A percentile compares a stretch with the other conserved stretches of the same genome.
Evolutionary conservation across 768 basidiomycete genomes (phyloP).

Genomic region (Hortiboletus campestris): DNA sequence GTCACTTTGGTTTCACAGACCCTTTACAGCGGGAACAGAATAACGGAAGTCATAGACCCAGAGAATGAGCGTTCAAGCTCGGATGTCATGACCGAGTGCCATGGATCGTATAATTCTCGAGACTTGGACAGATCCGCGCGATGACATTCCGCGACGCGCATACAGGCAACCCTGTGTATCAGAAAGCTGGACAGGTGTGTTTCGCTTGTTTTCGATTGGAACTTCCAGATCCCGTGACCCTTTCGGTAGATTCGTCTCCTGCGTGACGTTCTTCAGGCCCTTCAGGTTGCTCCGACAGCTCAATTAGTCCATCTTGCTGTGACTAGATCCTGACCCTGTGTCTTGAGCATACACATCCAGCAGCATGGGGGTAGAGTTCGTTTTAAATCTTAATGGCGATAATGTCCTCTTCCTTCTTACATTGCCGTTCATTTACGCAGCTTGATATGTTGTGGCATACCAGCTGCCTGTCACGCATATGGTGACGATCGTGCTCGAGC

Average conservation of each 20-base stretch:
- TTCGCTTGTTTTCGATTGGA: slow-evolving; percentile 18
- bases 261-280: slow-evolving; percentile 28
- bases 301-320: slow-evolving; percentile 29
- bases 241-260: slow-evolving; percentile 33
- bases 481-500: slow-evolving; percentile 25
- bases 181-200: slow-evolving; percentile 35
- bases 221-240: slow-evolving; percentile 18
- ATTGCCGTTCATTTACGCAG: slow-evolving; percentile 16
- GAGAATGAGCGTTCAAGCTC: slow-evolving; percentile 10
- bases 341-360: slow-evolving; percentile 27
- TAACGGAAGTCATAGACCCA: slow-evolving; percentile 2
- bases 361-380: slow-evolving; percentile 34
- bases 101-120: slow-evolving; percentile 28
- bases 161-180: slow-evolving; percentile 37
- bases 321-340: slow-evolving; percentile 29
- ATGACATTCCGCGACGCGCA: slow-evolving; percentile 25
- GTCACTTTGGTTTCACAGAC: slow-evolving; percentile 29
- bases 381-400: slow-evolving; percentile 16
- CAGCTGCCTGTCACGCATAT: slow-evolving; percentile 29
- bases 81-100: slow-evolving; percentile 23
- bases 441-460: slow-evolving; percentile 34
- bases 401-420: slow-evolving; percentile 3
- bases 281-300: slow-evolving; percentile 25
- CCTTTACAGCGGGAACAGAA: slow-evolving; percentile 30
- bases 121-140: slow-evolving; percentile 25